These are phyloP conservation scores for Lactarius trivialis DNA, from an alignment of 768 basidiomycete species.

Conservation along the genomic window DNA sequence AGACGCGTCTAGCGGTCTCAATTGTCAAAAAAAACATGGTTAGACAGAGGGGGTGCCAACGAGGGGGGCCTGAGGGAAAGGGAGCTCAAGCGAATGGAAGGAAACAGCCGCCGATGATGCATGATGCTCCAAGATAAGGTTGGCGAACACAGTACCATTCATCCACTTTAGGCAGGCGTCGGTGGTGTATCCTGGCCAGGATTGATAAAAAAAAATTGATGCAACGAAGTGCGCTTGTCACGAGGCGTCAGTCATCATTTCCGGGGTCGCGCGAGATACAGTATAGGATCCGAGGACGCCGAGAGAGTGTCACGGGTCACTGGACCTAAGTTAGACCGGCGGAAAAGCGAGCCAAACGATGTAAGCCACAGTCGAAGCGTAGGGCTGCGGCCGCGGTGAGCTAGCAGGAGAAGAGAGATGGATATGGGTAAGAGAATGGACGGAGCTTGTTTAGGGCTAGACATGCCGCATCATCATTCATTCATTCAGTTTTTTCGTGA, in stretches of 20 bases:
- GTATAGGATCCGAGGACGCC: constrained; percentile 13
- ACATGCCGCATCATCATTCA: background rate
- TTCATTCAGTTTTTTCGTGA: constrained; percentile 3
- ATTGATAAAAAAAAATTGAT: background rate
- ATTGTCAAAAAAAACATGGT: background rate
- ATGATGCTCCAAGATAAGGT: background rate
- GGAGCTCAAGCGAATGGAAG: background rate
- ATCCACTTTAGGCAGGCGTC: background rate
- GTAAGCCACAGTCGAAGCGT: constrained; percentile 5
- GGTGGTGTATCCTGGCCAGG: background rate
- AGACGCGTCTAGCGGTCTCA: background rate
- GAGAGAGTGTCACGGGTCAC: constrained; percentile 5
- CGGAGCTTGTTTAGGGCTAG: background rate
- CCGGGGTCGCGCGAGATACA: constrained; percentile 8
- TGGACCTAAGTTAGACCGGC: background rate
- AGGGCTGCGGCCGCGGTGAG: constrained; percentile 11
- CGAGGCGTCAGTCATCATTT: constrained; percentile 8
- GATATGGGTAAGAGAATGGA: background rate
- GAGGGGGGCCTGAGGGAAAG: background rate
- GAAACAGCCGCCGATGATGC: background rate
- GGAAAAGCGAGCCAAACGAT: constrained; percentile 4
- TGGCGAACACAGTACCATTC: background rate
- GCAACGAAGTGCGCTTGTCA: constrained; percentile 7
- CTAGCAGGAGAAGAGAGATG: background rate
- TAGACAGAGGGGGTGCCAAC: background rate